A percentile compares a stretch with the other conserved stretches of the same genome.
Evolutionary conservation across 2,329 filamentous ascomycete genomes (phyloP).

Genomic region (Chaetothyriales sp.): DNA sequence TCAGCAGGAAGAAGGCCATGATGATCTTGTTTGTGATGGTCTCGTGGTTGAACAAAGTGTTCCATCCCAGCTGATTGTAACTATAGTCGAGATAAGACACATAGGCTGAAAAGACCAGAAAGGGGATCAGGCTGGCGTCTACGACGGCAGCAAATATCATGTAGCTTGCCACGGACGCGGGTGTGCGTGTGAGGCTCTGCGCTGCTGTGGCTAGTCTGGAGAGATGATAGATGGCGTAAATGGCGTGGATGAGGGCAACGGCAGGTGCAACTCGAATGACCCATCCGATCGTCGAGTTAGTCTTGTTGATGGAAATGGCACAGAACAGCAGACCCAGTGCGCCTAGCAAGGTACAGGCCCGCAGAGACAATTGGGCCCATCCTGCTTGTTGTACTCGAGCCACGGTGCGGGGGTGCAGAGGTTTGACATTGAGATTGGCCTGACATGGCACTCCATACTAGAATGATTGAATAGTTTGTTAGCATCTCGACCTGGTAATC

Average conservation of each 20-base stretch:
- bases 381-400: constrained; percentile 54
- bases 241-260: constrained; percentile 53
- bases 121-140: constrained; percentile 50
- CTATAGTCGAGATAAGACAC: constrained; percentile 38
- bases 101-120: constrained; percentile 45
- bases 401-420: constrained; percentile 58
- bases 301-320: constrained; percentile 59
- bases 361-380: constrained; percentile 51
- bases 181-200: too few relatives aligned
- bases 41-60: constrained; percentile 48
- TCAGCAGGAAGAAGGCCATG: constrained; percentile 51
- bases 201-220: constrained; percentile 55
- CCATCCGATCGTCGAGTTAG: constrained; percentile 51
- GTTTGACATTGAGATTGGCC: constrained; percentile 43
- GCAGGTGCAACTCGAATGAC: constrained; percentile 61
- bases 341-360: constrained; percentile 51
- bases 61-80: constrained; percentile 40
- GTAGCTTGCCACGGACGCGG: constrained; percentile 81
- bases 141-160: constrained; percentile 66
- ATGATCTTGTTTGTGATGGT: constrained; percentile 44
- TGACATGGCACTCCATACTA: constrained; percentile 41
- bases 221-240: constrained; percentile 72
- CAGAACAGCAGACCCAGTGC: constrained; percentile 58
- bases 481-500: too few relatives aligned
- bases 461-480: too few relatives aligned